Evolutionary conservation across 805 yeast genomes (phyloP), one percentile per base, ranked within the genome.

Genomic region (Yarrowia osloensis): DNA sequence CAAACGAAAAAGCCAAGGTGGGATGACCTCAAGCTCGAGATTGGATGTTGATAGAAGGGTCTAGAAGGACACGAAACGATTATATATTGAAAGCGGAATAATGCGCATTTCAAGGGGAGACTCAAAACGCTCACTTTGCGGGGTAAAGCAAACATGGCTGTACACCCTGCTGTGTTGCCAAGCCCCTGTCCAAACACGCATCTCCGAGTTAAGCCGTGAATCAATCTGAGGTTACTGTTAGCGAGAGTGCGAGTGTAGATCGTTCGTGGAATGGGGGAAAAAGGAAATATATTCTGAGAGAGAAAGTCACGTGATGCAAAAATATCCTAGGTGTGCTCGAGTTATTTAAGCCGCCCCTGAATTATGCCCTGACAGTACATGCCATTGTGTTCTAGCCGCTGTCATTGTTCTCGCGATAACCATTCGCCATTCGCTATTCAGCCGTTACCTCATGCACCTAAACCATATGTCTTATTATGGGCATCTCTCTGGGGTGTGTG

Each of bases 111-210:
- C n/a, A n/a, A n/a, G n/a, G n/a, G n/a, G 1, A n/a, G 11, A 39
- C 22, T 1, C 7, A 19, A 19, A 17, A 1, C 4, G 13, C 21
- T 2, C 15, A 17, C 15, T 46, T 46, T 26, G 50, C 50, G 50
- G 50, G 50, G 50, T 46, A 46, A 46, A 46, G 50, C 33, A 26
- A 47, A n/a, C 54, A 29, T 12, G 55, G 55, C 55, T 49, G 55
- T 49, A 31, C 55, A 19, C 33, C 39, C 55, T n/a, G 33, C 21
- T 26, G 49, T 24, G 21, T 26, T 9, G 55, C 55, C 55, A 49
- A 49, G 55, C 55, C 55, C 55, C 55, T 49, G 55, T 49, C 55
- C 39, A 49, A 49, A 49, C 55, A 49, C 39, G 55, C 55, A 49
- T 49, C 37, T 29, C 55, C 55, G 55, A 49, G 54, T 47, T 47